Evolutionary conservation across 163 green algal species (phyloP).

Genomic region (Chlamydomonas reinhardtii): DNA sequence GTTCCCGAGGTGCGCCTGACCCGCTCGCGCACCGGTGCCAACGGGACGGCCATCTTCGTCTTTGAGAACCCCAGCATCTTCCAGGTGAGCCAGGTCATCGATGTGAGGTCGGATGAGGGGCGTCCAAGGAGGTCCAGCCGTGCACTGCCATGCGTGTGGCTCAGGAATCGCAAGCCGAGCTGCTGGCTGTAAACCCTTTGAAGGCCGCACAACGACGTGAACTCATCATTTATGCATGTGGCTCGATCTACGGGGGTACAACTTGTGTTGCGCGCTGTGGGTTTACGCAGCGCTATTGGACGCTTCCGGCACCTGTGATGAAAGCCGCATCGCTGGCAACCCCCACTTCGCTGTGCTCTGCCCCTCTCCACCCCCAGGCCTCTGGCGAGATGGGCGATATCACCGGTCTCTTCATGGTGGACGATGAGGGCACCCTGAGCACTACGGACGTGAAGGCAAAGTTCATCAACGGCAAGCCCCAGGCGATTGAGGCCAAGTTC

Average conservation of each 20-base stretch:
- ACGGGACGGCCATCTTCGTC: conserved; percentile 90
- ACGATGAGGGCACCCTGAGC: conserved; percentile 92
- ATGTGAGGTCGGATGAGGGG: too few relatives aligned
- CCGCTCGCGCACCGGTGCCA: conserved; percentile 86
- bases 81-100: conserved; percentile 59
- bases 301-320: too few relatives aligned
- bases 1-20: conserved; percentile 95
- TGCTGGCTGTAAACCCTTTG: too few relatives aligned
- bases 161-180: too few relatives aligned
- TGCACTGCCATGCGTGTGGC: background rate
- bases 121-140: too few relatives aligned
- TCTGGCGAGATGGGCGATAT: conserved; percentile 93
- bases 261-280: too few relatives aligned
- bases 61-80: conserved; percentile 95
- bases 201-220: too few relatives aligned
- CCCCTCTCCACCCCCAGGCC: conserved; percentile 38
- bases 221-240: too few relatives aligned
- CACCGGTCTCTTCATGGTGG: conserved; percentile 96
- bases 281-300: too few relatives aligned
- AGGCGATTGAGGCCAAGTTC: conserved; percentile 83
- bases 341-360: too few relatives aligned
- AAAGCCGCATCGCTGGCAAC: too few relatives aligned
- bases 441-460: conserved; percentile 97
- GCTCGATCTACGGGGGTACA: too few relatives aligned
- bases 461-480: conserved; percentile 97